These are phyloP conservation scores for Epithele typhae DNA, from an alignment of 768 basidiomycete species.

Conservation along the genomic window DNA sequence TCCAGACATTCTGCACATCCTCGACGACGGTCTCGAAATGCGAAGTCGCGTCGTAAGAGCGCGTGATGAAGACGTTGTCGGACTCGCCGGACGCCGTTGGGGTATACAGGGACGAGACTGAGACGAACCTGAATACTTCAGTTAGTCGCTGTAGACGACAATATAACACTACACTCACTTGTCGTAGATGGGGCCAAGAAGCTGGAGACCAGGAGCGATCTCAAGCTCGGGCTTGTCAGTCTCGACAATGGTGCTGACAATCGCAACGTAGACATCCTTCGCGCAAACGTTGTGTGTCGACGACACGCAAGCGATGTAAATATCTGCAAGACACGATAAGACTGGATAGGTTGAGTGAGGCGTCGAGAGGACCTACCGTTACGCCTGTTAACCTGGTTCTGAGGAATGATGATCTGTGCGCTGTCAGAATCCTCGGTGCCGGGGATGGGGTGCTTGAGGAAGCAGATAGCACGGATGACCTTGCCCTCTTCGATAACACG, in stretches of 20 bases:
- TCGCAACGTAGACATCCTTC: conserved; percentile 92
- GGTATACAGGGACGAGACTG: conserved; percentile 82
- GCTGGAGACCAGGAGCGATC: conserved; percentile 85
- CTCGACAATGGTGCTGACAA: conserved; percentile 98
- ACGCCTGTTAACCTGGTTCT: conserved; percentile 91
- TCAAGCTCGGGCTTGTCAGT: conserved; percentile 89
- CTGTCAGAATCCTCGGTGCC: conserved; percentile 95
- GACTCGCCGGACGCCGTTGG: conserved; percentile 76
- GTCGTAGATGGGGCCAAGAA: conserved; percentile 89
- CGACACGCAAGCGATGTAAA: conserved; percentile 97
- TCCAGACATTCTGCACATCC: conserved; percentile 96
- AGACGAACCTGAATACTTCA: conserved; percentile 70
- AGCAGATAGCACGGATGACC: conserved; percentile 94
- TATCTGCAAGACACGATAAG: conserved; percentile 79
- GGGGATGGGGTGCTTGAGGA: conserved; percentile 97
- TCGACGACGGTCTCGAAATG: conserved; percentile 99
- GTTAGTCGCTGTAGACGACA: background rate
- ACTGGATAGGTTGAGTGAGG: no score
- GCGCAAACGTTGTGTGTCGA: conserved; percentile 97
- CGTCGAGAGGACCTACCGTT: conserved; percentile 59
- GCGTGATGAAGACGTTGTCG: conserved; percentile 96
- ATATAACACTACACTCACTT: conserved; percentile 55
- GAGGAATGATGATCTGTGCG: conserved; percentile 96
- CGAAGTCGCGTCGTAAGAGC: conserved; percentile 96
- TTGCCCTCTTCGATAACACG: conserved; percentile 90